Evolutionary conservation across 768 basidiomycete genomes (phyloP), one percentile per base, ranked within the genome.

Genomic region (Calocera viscosa): DNA sequence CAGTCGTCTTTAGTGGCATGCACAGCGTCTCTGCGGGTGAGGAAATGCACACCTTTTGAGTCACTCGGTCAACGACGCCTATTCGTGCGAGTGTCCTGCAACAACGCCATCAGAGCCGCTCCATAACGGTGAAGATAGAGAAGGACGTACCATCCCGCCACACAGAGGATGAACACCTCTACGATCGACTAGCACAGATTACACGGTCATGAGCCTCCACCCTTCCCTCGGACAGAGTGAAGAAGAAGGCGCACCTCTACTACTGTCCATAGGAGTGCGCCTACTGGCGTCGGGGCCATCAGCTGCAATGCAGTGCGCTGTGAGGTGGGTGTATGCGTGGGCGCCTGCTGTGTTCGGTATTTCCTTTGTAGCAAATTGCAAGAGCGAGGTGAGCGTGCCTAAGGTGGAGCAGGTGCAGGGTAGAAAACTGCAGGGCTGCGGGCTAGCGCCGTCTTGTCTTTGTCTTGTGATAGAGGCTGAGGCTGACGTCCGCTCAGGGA

Each of bases 31-130:
- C n/a, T 49, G n/a, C 11, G 28, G 5, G 39, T 73, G 19, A 12
- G 33, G 17, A 2, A 24, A 43, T n/a, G 26, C 81, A 12, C 39
- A 91, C 91, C 81, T 90, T 91, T 77, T 94, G 94, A 0, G 90
- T 91, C 68, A 83, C 83, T 74, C 92, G 93, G 73, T 97, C 93
- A 19, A 95, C 82, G 53, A 97, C 86, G 28, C 89, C 90, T 32
- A 81, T 81, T 66, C 80, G 76, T 0, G 94, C 91, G 40, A 97
- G 86, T 28, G 86, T 78, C 74, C 89, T 71, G 33, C 26, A 63
- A 11, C 53, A 19, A n/a, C n/a, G n/a, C 60, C 32, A 17, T 63
- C 26, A 32, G 49, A 19, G 17, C 22, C 35, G 49, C 35, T 16
- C 38, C 49, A 30, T 7, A 22, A 30, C n/a, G 11, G 30, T 30